These are phyloP conservation scores for Hypoxylon rubiginosum DNA, from an alignment of 2,329 filamentous ascomycete genomes.

Conservation along the genomic window DNA sequence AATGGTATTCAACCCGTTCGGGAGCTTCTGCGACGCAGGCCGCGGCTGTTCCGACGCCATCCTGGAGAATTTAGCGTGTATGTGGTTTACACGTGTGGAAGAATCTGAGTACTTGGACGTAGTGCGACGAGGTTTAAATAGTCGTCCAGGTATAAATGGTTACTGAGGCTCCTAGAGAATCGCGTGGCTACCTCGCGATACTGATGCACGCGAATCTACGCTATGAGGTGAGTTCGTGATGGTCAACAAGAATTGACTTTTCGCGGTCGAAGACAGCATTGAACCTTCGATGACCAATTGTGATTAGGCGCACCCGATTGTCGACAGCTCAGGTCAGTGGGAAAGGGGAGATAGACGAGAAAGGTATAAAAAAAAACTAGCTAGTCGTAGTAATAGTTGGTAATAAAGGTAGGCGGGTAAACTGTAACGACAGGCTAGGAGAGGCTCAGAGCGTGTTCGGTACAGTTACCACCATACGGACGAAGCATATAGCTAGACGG, in stretches of 20 bases:
- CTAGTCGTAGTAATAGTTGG: constrained; percentile 21
- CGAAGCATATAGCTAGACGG: constrained; percentile 33
- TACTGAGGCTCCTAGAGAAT: constrained; percentile 9
- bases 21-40: constrained; percentile 60
- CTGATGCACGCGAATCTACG: constrained; percentile 10
- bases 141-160: constrained; percentile 9
- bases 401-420: constrained; percentile 21
- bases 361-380: constrained; percentile 13
- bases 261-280: constrained; percentile 45
- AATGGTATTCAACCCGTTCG: constrained; percentile 64
- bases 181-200: constrained; percentile 14
- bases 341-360: constrained; percentile 20
- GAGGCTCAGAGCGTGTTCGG: constrained; percentile 34
- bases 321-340: constrained; percentile 34
- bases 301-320: constrained; percentile 46
- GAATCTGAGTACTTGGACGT: constrained; percentile 9
- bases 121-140: constrained; percentile 8
- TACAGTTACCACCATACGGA: constrained; percentile 21
- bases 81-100: constrained; percentile 3
- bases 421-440: constrained; percentile 30
- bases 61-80: constrained; percentile 1
- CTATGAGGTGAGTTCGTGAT: constrained; percentile 1
- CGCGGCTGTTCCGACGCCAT: constrained; percentile 57
- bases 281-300: constrained; percentile 45
- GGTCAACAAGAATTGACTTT: constrained; percentile 37